Conservation (phyloP, 768 basidiomycete species). For the Kwoniella sp. region DNA sequence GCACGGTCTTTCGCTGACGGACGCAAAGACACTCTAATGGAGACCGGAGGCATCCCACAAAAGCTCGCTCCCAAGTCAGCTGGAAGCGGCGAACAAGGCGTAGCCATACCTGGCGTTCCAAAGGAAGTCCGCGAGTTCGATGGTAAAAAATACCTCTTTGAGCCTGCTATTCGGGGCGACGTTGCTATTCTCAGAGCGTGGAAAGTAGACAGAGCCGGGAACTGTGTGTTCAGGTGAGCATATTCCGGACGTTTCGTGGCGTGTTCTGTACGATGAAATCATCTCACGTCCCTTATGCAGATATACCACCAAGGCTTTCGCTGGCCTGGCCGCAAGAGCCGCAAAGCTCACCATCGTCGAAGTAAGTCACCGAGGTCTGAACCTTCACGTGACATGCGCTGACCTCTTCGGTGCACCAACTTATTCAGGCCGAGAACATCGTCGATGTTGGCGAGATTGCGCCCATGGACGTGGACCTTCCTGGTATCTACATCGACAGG, state of each 20-base stretch:
- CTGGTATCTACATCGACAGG: conserved; percentile 42
- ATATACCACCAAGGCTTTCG: conserved; percentile 35
- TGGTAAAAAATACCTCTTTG: conserved; percentile 30
- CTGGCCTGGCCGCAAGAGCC: conserved; percentile 26
- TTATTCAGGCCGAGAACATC: conserved; percentile 42
- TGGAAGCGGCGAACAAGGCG: neutral
- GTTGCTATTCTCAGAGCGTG: conserved; percentile 36
- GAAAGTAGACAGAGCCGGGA: conserved; percentile 41
- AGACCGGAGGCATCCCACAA: neutral
- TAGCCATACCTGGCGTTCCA: conserved; percentile 27
- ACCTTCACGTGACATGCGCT: no score
- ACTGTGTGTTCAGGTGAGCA: conserved; percentile 26
- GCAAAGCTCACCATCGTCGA: conserved; percentile 37
- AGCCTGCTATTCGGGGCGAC: conserved; percentile 35
- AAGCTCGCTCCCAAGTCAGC: neutral
- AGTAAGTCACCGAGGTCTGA: conserved; percentile 7
- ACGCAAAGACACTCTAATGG: neutral
- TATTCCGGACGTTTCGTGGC: no score
- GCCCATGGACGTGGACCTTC: conserved; percentile 38
- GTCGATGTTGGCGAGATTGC: conserved; percentile 31
- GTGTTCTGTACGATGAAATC: no score
- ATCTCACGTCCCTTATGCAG: no score
- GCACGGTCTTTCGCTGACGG: no score
- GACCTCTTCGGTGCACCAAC: neutral
- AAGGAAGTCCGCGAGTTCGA: conserved; percentile 25